phyloP scores from a whole-genome alignment of 2,329 filamentous ascomycete species.

The Zasmidium cellare region DNA sequence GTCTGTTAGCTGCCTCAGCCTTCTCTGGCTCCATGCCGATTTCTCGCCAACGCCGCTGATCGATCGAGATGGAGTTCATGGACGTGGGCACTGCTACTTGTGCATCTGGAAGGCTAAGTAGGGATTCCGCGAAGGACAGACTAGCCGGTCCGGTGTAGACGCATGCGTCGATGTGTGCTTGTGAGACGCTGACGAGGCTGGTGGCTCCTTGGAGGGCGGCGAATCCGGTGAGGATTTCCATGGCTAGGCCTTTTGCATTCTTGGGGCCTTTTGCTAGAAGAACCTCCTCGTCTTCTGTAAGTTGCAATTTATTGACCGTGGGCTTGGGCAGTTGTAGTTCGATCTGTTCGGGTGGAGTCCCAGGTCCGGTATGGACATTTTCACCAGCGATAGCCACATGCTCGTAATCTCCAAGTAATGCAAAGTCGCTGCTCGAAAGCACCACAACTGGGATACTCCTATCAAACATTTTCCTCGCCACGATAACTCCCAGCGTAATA shows the following conservation, averaged over 20 bases:
- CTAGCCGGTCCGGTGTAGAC: conserved; percentile 44
- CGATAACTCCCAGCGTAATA: conserved; percentile 46
- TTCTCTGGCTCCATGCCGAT: conserved; percentile 37
- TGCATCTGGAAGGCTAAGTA: conserved; percentile 35
- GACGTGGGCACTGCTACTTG: conserved; percentile 43
- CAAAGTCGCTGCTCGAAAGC: conserved; percentile 18
- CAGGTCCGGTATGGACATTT: background rate
- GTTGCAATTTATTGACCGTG: background rate
- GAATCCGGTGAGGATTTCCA: conserved; percentile 41
- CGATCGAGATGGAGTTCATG: conserved; percentile 47
- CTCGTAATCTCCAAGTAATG: background rate
- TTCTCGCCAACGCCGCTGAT: conserved; percentile 42
- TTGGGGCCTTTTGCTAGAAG: conserved; percentile 32
- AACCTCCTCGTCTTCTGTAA: conserved; percentile 2
- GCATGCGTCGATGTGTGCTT: conserved; percentile 46
- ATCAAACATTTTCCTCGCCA: conserved; percentile 44
- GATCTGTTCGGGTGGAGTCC: background rate
- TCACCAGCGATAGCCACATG: background rate
- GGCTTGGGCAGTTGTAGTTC: background rate
- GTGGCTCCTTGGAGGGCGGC: conserved; percentile 38
- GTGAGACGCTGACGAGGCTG: conserved; percentile 39
- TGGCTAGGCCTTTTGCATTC: conserved; percentile 37
- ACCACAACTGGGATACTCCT: conserved; percentile 44
- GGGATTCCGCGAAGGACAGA: conserved; percentile 39
- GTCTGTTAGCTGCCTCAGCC: conserved; percentile 32